Conservation (phyloP, 169 alveolate genomes). For the Eimeria praecox region DNA sequence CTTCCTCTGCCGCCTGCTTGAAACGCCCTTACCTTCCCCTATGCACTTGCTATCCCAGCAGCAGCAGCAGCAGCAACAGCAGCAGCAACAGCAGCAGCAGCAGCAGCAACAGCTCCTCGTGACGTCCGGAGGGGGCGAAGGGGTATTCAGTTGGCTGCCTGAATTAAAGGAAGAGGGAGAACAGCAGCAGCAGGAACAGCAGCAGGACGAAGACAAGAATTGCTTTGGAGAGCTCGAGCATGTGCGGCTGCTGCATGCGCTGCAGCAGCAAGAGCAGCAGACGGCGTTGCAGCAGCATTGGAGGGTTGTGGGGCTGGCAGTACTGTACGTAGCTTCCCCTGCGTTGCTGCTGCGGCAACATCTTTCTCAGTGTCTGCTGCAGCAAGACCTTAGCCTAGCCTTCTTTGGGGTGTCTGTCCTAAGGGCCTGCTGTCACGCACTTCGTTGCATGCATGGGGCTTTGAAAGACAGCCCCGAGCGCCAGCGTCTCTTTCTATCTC, state of each 20-base stretch:
- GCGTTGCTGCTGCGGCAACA: slow-evolving; percentile 69
- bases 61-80: slow-evolving; percentile 6
- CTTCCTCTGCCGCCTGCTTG: slow-evolving; percentile 65
- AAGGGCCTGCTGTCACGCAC: slow-evolving; percentile 63
- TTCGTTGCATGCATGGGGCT: slow-evolving; percentile 46
- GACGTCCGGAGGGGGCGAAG: background rate
- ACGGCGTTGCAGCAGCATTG: background rate
- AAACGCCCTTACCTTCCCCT: background rate
- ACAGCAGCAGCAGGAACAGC: background rate
- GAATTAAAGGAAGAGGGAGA: background rate
- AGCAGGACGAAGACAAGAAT: background rate
- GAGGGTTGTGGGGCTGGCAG: slow-evolving; percentile 33
- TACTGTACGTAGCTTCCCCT: slow-evolving; percentile 16
- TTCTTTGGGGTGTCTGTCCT: slow-evolving; percentile 44
- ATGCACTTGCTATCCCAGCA: background rate
- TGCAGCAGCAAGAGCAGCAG: slow-evolving; percentile 55
- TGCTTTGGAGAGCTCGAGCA: slow-evolving; percentile 34
- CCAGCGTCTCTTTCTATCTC: slow-evolving; percentile 33
- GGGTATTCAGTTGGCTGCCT: background rate
- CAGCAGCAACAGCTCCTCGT: background rate
- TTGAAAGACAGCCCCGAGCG: slow-evolving; percentile 3
- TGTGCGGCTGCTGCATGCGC: slow-evolving; percentile 52
- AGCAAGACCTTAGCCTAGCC: slow-evolving; percentile 5
- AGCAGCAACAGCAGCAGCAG: slow-evolving; percentile 3
- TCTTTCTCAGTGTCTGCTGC: slow-evolving; percentile 62